Percentiles rank a stretch among this genome's conserved stretches.
phyloP scores from a whole-genome alignment of 163 green algal species.

The Scenedesmus sp. region DNA sequence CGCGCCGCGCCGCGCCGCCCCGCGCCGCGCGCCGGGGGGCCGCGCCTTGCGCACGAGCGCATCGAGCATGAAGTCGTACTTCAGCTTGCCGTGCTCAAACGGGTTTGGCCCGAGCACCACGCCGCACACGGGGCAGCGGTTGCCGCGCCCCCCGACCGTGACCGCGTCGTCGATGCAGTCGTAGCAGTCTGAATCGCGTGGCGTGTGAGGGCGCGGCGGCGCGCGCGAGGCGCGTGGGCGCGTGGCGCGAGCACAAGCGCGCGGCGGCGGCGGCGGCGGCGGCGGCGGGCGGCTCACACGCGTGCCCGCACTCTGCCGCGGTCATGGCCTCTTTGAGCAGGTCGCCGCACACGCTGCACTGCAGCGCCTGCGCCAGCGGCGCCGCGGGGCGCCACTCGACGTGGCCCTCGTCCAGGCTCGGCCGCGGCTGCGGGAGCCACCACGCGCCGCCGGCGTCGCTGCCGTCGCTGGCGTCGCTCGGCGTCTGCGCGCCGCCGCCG shows the following conservation, averaged over 20 bases:
- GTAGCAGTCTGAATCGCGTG: constrained; percentile 46
- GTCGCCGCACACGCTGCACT: constrained; percentile 43
- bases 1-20: too few relatives aligned
- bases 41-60: constrained; percentile 51
- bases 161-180: constrained; percentile 53
- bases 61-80: constrained; percentile 55
- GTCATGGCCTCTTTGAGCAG: constrained; percentile 55
- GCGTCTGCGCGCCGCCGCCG: background rate
- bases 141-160: constrained; percentile 45
- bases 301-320: constrained; percentile 50
- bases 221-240: too few relatives aligned
- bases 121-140: constrained; percentile 54
- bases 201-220: background rate
- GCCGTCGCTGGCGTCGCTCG: background rate
- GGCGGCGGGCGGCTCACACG: constrained; percentile 34
- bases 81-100: constrained; percentile 51
- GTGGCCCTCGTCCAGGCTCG: constrained; percentile 23
- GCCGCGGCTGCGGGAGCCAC: constrained; percentile 33
- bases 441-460: background rate
- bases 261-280: background rate
- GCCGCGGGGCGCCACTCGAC: constrained; percentile 43
- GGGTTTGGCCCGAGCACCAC: constrained; percentile 54
- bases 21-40: too few relatives aligned
- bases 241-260: too few relatives aligned
- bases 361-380: constrained; percentile 40